Evolutionary conservation across 2,329 filamentous ascomycete genomes (phyloP).

Genomic region (Ophiostoma ips): DNA sequence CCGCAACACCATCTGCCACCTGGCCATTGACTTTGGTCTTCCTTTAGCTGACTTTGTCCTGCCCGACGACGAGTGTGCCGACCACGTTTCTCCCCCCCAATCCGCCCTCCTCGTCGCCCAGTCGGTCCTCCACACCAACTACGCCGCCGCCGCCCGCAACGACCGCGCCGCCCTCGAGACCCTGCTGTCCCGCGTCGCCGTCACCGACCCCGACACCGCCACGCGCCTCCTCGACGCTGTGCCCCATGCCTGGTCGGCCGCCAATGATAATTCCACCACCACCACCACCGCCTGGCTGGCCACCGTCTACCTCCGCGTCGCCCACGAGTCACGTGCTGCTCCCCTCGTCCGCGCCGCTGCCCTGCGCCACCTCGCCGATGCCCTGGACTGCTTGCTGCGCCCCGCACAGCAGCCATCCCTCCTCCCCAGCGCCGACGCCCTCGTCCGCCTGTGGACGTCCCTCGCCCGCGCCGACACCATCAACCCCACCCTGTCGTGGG

Average conservation of each 20-base stretch:
- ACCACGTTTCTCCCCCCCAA: not conserved
- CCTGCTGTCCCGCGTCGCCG: constrained; percentile 25
- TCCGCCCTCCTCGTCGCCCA: constrained; percentile 28
- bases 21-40: constrained; percentile 1
- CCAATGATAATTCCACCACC: not conserved
- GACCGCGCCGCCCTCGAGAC: constrained; percentile 15
- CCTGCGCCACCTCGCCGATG: constrained; percentile 31
- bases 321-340: constrained; percentile 21
- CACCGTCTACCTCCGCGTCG: constrained; percentile 29
- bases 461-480: constrained; percentile 25
- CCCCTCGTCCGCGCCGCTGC: constrained; percentile 34
- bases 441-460: constrained; percentile 24
- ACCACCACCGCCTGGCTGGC: constrained; percentile 23
- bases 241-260: constrained; percentile 18
- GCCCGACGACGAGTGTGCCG: not conserved
- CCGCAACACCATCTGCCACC: constrained; percentile 25
- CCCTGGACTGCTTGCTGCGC: constrained; percentile 27
- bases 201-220: constrained; percentile 27
- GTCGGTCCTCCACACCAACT: constrained; percentile 23
- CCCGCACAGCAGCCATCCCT: constrained; percentile 17
- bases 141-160: constrained; percentile 17
- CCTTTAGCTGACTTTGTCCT: not conserved
- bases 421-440: constrained; percentile 32
- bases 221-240: constrained; percentile 27
- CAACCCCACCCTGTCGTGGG: constrained; percentile 36